Conservation (phyloP, 352 stramenopile genomes). For the Globisporangium irregulare region DNA sequence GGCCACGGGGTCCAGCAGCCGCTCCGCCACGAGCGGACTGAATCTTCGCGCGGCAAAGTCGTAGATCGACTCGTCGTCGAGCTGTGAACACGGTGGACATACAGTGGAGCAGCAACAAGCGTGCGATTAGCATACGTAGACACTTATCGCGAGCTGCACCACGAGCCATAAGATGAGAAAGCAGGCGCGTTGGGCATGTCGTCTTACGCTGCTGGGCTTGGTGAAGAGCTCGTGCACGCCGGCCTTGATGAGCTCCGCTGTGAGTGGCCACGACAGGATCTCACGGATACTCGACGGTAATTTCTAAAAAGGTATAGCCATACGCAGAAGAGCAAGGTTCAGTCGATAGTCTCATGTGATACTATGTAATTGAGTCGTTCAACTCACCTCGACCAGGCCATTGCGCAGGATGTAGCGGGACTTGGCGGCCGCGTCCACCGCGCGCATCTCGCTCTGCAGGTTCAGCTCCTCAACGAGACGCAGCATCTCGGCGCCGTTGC, state of each 20-base stretch:
- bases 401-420: slow-evolving; percentile 75
- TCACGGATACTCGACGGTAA: slow-evolving; percentile 53
- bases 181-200: not conserved
- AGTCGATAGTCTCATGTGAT: too few relatives aligned
- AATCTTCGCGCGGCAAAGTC: slow-evolving; percentile 77
- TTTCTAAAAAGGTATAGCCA: slow-evolving; percentile 38
- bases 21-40: slow-evolving; percentile 72
- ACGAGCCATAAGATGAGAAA: not conserved
- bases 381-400: slow-evolving; percentile 55
- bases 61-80: slow-evolving; percentile 78
- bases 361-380: too few relatives aligned
- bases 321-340: not conserved
- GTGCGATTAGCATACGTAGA: not conserved
- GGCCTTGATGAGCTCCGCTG: slow-evolving; percentile 46
- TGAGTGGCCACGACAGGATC: slow-evolving; percentile 62
- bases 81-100: slow-evolving; percentile 11
- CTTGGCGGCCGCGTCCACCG: slow-evolving; percentile 55
- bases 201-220: slow-evolving; percentile 23
- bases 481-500: slow-evolving; percentile 84
- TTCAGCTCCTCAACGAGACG: slow-evolving; percentile 76
- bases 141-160: not conserved
- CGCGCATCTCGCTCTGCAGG: slow-evolving; percentile 61
- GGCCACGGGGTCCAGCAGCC: slow-evolving; percentile 72
- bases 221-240: slow-evolving; percentile 68
- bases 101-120: not conserved